Conservation (phyloP, 78 protist species). For the Pelomyxa schiedti region DNA sequence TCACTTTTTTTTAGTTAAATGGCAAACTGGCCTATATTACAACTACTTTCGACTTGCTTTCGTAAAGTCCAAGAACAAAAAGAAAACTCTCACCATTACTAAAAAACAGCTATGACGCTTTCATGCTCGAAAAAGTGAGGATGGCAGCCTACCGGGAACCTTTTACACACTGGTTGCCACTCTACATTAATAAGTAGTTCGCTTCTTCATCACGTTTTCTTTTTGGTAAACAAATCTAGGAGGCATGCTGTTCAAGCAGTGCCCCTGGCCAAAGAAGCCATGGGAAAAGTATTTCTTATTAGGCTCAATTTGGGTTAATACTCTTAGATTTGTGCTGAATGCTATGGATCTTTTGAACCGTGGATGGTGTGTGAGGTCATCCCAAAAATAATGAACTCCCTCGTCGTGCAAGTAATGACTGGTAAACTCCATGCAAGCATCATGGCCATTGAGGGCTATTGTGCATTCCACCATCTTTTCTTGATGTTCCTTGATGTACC, state of each 20-base stretch:
- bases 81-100: neutral
- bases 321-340: neutral
- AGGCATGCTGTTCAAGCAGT: too few species aligned
- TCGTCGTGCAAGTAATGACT: conserved; percentile 1
- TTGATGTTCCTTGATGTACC: neutral
- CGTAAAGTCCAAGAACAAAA: neutral
- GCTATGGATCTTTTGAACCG: neutral
- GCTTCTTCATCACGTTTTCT: neutral
- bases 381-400: conserved; percentile 11
- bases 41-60: neutral
- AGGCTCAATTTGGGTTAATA: too few species aligned
- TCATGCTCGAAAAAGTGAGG: neutral
- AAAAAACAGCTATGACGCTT: neutral
- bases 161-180: conserved; percentile 20
- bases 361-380: neutral
- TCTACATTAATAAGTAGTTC: neutral
- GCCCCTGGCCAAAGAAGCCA: too few species aligned
- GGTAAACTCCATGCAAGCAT: neutral
- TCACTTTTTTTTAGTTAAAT: neutral
- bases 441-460: conserved; percentile 10
- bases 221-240: too few species aligned
- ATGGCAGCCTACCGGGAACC: conserved; percentile 6
- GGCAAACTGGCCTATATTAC: neutral
- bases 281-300: too few species aligned
- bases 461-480: conserved; percentile 1